Percentiles rank a stretch among this genome's conserved stretches.
Conservation (phyloP, 1,139 yeast species). For the Blastobotrys arbuscula region DNA sequence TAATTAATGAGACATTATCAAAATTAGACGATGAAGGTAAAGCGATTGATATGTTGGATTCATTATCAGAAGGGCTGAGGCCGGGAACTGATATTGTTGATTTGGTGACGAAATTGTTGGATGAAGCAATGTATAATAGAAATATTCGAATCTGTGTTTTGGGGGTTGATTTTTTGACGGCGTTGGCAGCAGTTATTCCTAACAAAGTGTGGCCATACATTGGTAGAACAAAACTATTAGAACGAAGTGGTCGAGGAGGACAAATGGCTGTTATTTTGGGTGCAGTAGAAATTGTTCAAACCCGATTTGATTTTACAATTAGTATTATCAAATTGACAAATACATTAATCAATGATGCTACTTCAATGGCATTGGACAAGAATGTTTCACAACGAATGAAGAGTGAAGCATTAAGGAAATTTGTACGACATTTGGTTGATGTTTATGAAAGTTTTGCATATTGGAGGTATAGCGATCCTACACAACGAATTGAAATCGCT, state of each 20-base stretch:
- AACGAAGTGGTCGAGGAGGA: conserved; percentile 66
- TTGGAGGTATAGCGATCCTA: conserved; percentile 56
- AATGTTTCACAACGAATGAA: conserved; percentile 43
- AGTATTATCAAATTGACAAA: conserved; percentile 52
- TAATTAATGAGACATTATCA: conserved; percentile 42
- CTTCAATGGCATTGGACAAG: conserved; percentile 35
- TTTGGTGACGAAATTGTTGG: conserved; percentile 58
- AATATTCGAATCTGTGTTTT: conserved; percentile 44
- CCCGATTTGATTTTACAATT: conserved; percentile 60
- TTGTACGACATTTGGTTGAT: conserved; percentile 52
- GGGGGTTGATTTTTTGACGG: conserved; percentile 48
- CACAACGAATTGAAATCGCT: conserved; percentile 62
- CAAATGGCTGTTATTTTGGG: conserved; percentile 59
- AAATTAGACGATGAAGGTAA: conserved; percentile 34
- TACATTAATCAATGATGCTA: conserved; percentile 49
- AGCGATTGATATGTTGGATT: conserved; percentile 40
- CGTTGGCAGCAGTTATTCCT: conserved; percentile 47
- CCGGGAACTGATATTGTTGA: conserved; percentile 62
- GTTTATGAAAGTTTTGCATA: conserved; percentile 69
- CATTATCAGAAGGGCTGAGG: conserved; percentile 54
- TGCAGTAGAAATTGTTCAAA: conserved; percentile 65
- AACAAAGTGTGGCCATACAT: conserved; percentile 76
- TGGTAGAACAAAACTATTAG: conserved; percentile 58
- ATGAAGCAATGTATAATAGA: conserved; percentile 58
- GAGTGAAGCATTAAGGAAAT: conserved; percentile 49